phyloP scores from a whole-genome alignment of 2,329 filamentous ascomycete species.

The Alternaria alternata region DNA sequence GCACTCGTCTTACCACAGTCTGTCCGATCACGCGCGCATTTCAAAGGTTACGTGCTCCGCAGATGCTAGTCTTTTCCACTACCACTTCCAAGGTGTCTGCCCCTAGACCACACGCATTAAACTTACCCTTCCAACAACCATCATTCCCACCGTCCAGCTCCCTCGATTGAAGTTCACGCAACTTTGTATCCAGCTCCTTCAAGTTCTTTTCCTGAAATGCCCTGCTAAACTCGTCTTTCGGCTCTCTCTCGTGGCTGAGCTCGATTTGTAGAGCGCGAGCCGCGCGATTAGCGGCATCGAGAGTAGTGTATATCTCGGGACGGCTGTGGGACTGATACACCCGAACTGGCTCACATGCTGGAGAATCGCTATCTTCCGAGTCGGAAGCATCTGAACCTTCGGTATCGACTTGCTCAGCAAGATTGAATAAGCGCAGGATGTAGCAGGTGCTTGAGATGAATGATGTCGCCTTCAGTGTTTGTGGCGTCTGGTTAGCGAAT shows the following conservation, averaged over 20 bases:
- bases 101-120: constrained; percentile 29
- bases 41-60: constrained; percentile 42
- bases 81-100: constrained; percentile 33
- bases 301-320: constrained; percentile 34
- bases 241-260: constrained; percentile 30
- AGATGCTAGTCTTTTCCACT: constrained; percentile 29
- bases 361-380: background rate
- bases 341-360: constrained; percentile 3
- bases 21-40: background rate
- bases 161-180: constrained; percentile 15
- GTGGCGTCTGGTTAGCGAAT: constrained; percentile 15
- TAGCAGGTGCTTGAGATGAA: constrained; percentile 33
- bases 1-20: background rate
- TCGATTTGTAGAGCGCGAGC: constrained; percentile 36
- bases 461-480: constrained; percentile 3
- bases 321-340: constrained; percentile 18
- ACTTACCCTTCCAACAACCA: constrained; percentile 33
- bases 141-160: constrained; percentile 9
- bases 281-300: constrained; percentile 35
- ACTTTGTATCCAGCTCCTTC: constrained; percentile 21
- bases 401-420: constrained; percentile 9
- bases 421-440: constrained; percentile 30
- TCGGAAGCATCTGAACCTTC: constrained; percentile 3
- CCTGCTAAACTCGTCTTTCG: constrained; percentile 5
- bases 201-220: constrained; percentile 28